These are phyloP conservation scores for Saccharomyces jurei DNA, from an alignment of 805 yeast species.

Conservation along the genomic window DNA sequence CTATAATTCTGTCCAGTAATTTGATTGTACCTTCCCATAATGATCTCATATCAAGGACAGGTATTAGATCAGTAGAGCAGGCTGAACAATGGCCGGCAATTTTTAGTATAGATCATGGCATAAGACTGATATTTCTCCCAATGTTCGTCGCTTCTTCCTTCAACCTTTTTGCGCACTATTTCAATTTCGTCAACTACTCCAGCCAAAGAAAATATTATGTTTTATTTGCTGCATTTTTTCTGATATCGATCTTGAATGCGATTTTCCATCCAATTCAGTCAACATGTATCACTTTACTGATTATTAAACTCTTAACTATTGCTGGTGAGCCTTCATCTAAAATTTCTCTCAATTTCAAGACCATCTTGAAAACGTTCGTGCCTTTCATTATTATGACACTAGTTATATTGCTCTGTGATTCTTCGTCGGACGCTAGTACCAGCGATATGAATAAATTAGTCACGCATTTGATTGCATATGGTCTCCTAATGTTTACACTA, in stretches of 20 bases:
- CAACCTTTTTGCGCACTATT: neutral
- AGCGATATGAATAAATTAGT: neutral
- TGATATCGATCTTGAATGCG: constrained; percentile 6
- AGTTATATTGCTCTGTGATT: constrained; percentile 4
- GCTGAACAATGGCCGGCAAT: neutral
- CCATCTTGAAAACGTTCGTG: neutral
- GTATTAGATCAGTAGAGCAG: neutral
- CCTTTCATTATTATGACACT: constrained; percentile 3
- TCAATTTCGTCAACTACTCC: neutral
- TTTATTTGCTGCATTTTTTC: constrained; percentile 13
- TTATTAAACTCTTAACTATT: constrained; percentile 3
- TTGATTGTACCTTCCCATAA: constrained; percentile 16
- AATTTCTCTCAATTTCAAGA: neutral
- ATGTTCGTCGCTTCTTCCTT: neutral
- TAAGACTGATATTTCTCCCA: constrained; percentile 4
- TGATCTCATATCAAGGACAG: neutral
- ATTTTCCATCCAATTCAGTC: constrained; percentile 10
- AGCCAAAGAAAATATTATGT: neutral
- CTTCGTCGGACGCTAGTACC: neutral
- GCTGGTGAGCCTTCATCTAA: neutral
- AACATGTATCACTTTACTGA: constrained; percentile 6
- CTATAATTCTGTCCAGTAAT: constrained; percentile 25
- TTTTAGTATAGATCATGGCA: neutral
- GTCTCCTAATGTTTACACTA: neutral
- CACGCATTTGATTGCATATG: neutral